Evolutionary conservation across 805 yeast species (phyloP), one percentile per base, ranked within the genome.

Genomic region (Jamesozyma hellenica): DNA sequence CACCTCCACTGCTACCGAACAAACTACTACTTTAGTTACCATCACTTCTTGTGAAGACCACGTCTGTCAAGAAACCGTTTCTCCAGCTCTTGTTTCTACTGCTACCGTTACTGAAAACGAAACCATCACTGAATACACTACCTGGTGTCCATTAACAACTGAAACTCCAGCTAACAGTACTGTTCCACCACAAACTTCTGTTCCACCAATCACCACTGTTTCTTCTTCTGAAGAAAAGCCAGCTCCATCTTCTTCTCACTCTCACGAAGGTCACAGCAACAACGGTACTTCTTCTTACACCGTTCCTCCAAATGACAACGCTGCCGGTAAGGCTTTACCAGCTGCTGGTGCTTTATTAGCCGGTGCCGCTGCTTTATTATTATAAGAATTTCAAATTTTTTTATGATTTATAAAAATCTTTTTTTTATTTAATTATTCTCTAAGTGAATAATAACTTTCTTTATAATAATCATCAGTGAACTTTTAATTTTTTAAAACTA

Each of bases 271-370:
- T 19, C 19, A 23, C 17, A 32, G 13, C 32, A 16, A 26, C 28
- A 32, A 32, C 28, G 28, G 28, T 21, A 14, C 35, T 23, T 18
- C 32, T 34, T 23, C 42, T 21, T 25, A 47, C 36, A 39, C 39
- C 45, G 48, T 47, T 35, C 36, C 65, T 39, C 49, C 67, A 29
- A 41, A 48, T 61, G 55, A 57, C 42, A 70, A 65, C 62, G 72
- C 65, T 48, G 73, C 70, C 47, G 70, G 50, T 40, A 62, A 56
- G 55, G 68, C 68, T 47, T 61, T 63, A 48, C 70, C 70, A 62
- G 70, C 70, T 53, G 69, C 65, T 48, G 70, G 70, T 55, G 71
- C 70, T 54, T 55, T 66, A 49, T 59, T 69, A 42, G 72, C 71
- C 45, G 72, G 72, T 66, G 66, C 63, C 46, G 70, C 68, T 51